Evolutionary conservation across 495 filamentous ascomycete genomes (phyloP), one percentile per base, ranked within the genome.

Genomic region (Staphylotrichum longicolle): DNA sequence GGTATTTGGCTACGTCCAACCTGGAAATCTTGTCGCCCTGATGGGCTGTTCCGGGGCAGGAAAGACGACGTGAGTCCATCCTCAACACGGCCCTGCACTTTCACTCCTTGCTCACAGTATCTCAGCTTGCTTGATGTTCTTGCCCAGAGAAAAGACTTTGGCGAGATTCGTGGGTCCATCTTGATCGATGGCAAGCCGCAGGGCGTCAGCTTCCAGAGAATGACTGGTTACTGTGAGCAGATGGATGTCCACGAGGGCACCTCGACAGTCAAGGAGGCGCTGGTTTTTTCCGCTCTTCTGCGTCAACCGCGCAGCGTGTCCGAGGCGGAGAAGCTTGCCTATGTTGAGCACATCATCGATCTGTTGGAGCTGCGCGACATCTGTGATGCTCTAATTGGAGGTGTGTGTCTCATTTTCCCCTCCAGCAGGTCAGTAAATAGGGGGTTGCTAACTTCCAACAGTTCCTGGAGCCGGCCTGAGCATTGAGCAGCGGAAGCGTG

Each of bases 171-270:
- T 35, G 91, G 91, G 4, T 83, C 89, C 47, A 88, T 91, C 78
- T 71, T 90, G 0, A 83, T 96, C 5, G 84, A 92, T 61, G 90
- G 88, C 1, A 77, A 77, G 5, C 82, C 78, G 30, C 82, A 84
- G 8, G 88, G 88, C 58, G 77, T 80, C 9, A 86, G 83, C 3
- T 94, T 94, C 73, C 88, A 91, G 65, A 83, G 89, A 2, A 87
- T 91, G 71, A 91, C 87, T 4, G 91, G 90, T 12, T 96, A 96
- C 67, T 91, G 90, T 14, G 89, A 96, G 69, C 92, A 96, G 68
- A 88, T 94, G 72, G 87, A 96, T 78, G 79, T 96, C 1, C 91
- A 94, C 71, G 78, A 92, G 12, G 78, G 58, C 34, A 94, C 90
- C 0, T 81, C 86, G 4, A 96, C 93, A 0, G 90, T 96, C 14